Base-by-base conservation (phyloP, 2,329 filamentous ascomycete species). In the Arthrobotrys entomopaga region DNA sequence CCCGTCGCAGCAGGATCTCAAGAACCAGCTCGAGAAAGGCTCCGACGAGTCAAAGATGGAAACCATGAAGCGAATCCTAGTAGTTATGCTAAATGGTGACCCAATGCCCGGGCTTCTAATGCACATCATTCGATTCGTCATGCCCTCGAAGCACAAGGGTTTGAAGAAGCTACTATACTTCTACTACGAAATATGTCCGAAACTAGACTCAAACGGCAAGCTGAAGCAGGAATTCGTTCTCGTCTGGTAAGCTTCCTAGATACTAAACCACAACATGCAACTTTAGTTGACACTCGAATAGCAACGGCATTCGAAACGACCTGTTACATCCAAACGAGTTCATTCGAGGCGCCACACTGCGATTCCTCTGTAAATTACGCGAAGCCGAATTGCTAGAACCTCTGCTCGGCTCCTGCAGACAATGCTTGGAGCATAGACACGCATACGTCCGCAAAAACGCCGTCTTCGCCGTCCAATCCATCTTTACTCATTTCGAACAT, bases 61-160 rank as follows among this genome's bases (percentile, higher is more conserved):
- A 78, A 97, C 93, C 73, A 96, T 96, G 92, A 96, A 95, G 88
- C 91, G 89, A 84, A 93, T 99, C 82, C 85, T 98, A 81, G 96
- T 92, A 77, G 89, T 97, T 81, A 98, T 99, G 95, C 88, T 99
- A 80, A 98, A 98, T 82, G 95, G 95, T 78, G 94, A 99, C 81
- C 90, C 95, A 46, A 95, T 99, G 90, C 91, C 93, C 24, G 90
- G 93, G 78, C 86, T 99, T 19, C 89, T 99, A 79, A 99, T 99
- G 95, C 95, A 98, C 84, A 99, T 99, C 81, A 99, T 99, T 82
- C 92, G 95, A 82, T 99, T 99, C 82, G 93, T 99, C 79, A 99
- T 99, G 95, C 95, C 95, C 13, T 97, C 93, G 77, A 97, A 96
- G 85, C 92, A 91, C 83, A 99, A 99, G 85, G 85, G 90, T 48